Base-by-base conservation (phyloP, 2,329 filamentous ascomycete genomes). In the Fusarium luffae region DNA sequence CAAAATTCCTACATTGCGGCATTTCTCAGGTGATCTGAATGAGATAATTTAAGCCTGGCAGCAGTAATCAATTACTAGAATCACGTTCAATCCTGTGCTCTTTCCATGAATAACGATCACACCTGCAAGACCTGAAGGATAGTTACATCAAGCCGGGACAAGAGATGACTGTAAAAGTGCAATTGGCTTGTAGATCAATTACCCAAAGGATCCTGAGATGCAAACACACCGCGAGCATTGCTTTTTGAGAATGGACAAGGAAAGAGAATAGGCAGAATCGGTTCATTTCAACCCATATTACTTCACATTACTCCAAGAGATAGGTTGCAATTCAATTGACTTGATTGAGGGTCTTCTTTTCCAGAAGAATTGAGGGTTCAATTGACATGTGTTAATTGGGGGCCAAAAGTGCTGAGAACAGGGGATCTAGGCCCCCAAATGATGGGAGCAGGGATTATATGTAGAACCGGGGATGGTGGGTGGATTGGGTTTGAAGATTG, bases 351-450 rank as follows among this genome's bases (percentile, higher is more conserved):
- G 34, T 27, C 9, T 21, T 52, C 23, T 40, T 37, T 32, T 50
- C 30, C 8, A 19, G 16, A 50, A 50, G 21, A 37, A n/a, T 37
- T 27, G 21, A n/a, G 14, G 8, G 5, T n/a, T 7, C 30, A 50
- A 51, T 27, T 27, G 18, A 12, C 48, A 51, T 40, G 19, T 40
- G 44, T 16, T n/a, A 18, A n/a, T 42, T 47, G 54, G 44, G 40
- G 30, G 54, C 30, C 40, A 16, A 19, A 32, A 12, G 25, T 13
- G 30, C 57, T 54, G 37, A 18, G 44, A 16, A 2, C 28, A 37
- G 23, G 59, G 56, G 18, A 28, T 51, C 5, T 11, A 19, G 54
- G 61, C 63, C 63, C 63, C 61, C 61, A 50, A 66, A 34, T 9
- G n/a, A 59, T 52, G 19, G 16, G 47, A 49, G 43, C 63, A 66